phyloP scores from a whole-genome alignment of 768 basidiomycete species.

The Floccularia luteovirens region DNA sequence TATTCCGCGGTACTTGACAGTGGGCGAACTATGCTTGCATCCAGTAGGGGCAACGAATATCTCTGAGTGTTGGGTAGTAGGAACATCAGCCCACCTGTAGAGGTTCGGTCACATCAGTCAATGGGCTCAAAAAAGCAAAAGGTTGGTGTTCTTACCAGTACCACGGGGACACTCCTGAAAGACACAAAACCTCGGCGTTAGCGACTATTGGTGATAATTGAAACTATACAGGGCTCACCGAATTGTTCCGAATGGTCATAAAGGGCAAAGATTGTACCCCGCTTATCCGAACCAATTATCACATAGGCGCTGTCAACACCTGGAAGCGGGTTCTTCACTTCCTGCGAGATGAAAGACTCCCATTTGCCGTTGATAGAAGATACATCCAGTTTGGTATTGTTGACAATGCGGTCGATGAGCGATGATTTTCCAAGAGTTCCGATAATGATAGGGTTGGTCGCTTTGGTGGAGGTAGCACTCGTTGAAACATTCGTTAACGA shows the following conservation, averaged over 20 bases:
- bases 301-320: conserved; percentile 57
- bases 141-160: conserved; percentile 40
- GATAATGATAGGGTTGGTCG: conserved; percentile 45
- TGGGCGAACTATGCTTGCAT: conserved; percentile 53
- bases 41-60: conserved; percentile 38
- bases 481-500: conserved; percentile 41
- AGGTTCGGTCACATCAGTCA: conserved; percentile 5
- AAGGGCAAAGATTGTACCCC: conserved; percentile 59
- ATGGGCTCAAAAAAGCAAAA: background rate
- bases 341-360: conserved; percentile 52
- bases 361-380: conserved; percentile 54
- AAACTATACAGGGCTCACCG: conserved; percentile 29
- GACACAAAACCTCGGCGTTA: conserved; percentile 3
- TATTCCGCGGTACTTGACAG: conserved; percentile 64
- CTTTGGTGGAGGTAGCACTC: conserved; percentile 11
- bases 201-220: conserved; percentile 6
- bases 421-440: conserved; percentile 57
- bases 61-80: conserved; percentile 38
- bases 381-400: conserved; percentile 44
- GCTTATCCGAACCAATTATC: conserved; percentile 61
- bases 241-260: conserved; percentile 69
- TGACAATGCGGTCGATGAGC: conserved; percentile 43
- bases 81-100: conserved; percentile 74
- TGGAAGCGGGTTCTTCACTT: conserved; percentile 48
- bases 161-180: conserved; percentile 59